Base-by-base conservation (phyloP, 164 flowering plant genomes). In the Vitis labrusca region DNA sequence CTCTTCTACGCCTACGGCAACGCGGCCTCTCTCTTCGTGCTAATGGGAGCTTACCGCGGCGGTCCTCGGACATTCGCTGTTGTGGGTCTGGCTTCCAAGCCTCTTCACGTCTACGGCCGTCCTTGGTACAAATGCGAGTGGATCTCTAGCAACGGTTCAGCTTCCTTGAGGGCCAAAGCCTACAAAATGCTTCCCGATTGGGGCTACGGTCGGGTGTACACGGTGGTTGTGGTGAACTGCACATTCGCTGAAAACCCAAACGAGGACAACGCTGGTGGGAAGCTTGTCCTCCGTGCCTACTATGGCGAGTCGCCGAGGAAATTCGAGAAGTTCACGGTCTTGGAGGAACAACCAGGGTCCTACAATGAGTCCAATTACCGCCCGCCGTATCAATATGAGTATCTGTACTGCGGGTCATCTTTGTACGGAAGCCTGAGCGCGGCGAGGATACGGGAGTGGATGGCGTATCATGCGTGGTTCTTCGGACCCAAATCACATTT, bases 201-300 rank as follows among this genome's bases (percentile, higher is more conserved):
- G 94, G 94, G 94, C 10, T 86, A 89, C 71, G 93, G 91, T 13
- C 84, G 88, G 19, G 87, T 89, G 9, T 89, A 87, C 70, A 87
- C 93, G 0, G 89, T 84, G 23, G 87, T 89, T 2, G 88, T 89
- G 3, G 89, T 87, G 16, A 87, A 87, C 64, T 87, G 91, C 76
- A 86, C 90, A 2, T 87, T 89, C 75, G 8, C 83, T 3, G 64
- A 48, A 2, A 79, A 81, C 50, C 85, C 88, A 7, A 86, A 86
- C 67, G 16, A 8, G 4, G 85, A 80, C 60, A 87, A 87, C 64
- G 11, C 79, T 16, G 94, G 94, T 14, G 93, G 91, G 0, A 79
- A 79, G 78, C 86, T 89, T 29, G 6, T 76, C 27, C 52, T 85
- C 63, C 73, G 79, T 72, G 93, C 89, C 37, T 87, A 81, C 71